Percentiles rank a stretch among this genome's conserved stretches.
Conservation (phyloP, 2,329 filamentous ascomycete species). For the Monosporascus cannonballus region DNA sequence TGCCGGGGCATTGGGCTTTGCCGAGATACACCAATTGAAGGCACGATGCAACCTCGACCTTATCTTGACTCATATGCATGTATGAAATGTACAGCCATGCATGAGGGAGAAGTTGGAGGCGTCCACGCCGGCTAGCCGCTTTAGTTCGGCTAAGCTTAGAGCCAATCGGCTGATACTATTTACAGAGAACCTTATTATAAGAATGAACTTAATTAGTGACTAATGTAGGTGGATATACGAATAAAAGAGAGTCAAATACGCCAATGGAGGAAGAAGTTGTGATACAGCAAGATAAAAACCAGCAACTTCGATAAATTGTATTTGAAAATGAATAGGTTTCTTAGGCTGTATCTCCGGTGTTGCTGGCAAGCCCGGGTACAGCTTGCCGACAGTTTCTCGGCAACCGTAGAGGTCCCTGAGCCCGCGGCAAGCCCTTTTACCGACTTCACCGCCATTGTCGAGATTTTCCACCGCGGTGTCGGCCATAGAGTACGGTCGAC, state of each 20-base stretch:
- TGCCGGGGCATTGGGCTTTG: neutral
- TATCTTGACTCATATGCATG: neutral
- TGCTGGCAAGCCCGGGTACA: too few relatives aligned
- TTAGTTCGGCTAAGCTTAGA: neutral
- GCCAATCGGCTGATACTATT: neutral
- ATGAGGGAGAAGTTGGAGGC: neutral
- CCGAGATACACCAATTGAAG: neutral
- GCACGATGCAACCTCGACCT: neutral
- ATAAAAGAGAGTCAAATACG: too few relatives aligned
- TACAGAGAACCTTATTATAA: neutral
- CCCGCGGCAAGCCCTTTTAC: neutral
- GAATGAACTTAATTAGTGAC: too few relatives aligned
- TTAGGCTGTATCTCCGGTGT: too few relatives aligned
- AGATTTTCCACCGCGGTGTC: neutral
- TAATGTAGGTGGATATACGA: too few relatives aligned
- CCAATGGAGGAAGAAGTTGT: too few relatives aligned
- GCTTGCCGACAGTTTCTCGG: too few relatives aligned
- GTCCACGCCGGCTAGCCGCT: neutral
- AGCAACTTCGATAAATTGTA: too few relatives aligned
- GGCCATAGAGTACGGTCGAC: neutral
- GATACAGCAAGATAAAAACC: too few relatives aligned
- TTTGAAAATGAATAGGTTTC: too few relatives aligned
- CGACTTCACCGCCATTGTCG: neutral
- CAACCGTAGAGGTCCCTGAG: too few relatives aligned
- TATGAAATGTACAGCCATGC: neutral